Base-by-base conservation (phyloP, 495 filamentous ascomycete species). In the Hypoxylon rickii region DNA sequence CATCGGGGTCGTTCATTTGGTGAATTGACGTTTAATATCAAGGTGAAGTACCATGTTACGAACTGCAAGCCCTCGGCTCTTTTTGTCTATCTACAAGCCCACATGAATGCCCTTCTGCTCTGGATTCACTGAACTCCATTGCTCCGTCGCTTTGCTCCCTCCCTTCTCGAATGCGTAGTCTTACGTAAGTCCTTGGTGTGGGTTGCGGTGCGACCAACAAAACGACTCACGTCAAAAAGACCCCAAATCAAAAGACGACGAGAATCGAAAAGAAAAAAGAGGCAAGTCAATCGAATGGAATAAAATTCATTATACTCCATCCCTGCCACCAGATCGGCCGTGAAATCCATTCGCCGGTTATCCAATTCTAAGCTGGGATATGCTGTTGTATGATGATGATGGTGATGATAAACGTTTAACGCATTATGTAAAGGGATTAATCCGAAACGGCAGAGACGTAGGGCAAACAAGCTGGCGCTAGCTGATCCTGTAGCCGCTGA, bases 261-360 rank as follows among this genome's bases (percentile, higher is more conserved):
- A 38, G 16, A 31, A 32, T 31, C 7, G 26, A 34, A 29, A 34
- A 46, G 8, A 20, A 58, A 42, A 43, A 47, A 20, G 22, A 22
- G n/a, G n/a, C 24, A 51, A 51, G 16, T 20, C 29, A 47, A n/a
- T n/a, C n/a, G n/a, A 12, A 38, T 19, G 22, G 22, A 50, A 50
- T 33, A 43, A 55, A 46, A 41, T 45, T 32, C 51, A 51, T 34
- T 55, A 46, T 61, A 49, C 38, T 49, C 44, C 57, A 37, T 16
- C 11, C 31, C 49, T 16, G 22, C 42, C 29, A 44, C 37, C 51
- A 36, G 22, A 51, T 51, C 42, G 46, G 41, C 58, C 46, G 58
- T 55, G 51, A 61, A 55, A 61, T 61, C 51, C 58, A 61, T 61
- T 55, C 51, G 58, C 58, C 51, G 58, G 58, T 55, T 55, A 46